These are phyloP conservation scores for Ilex aquifolium DNA, from an alignment of 257 asterid genomes.

Conservation along the genomic window DNA sequence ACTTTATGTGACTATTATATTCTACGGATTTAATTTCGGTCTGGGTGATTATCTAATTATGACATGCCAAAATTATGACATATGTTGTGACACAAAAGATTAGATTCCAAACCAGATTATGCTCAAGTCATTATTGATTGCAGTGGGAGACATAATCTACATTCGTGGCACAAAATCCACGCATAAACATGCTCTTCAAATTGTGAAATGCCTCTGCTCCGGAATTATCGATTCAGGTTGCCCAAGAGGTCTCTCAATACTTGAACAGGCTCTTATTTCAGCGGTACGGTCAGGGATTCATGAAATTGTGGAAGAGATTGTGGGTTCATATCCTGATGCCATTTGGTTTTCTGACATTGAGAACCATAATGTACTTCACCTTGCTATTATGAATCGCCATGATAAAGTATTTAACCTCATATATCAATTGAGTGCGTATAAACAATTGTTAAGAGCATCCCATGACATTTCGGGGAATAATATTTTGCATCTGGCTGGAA, in stretches of 20 bases:
- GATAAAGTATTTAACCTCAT: neutral
- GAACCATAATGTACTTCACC: neutral
- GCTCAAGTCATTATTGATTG: neutral
- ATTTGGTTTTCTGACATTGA: no score
- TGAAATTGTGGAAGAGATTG: no score
- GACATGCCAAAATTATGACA: no score
- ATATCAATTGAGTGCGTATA: neutral
- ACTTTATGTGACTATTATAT: no score
- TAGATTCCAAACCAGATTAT: no score
- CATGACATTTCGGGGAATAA: neutral
- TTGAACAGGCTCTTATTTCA: no score
- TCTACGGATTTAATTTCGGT: no score
- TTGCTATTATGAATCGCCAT: neutral
- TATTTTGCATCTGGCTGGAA: slow-evolving; percentile 16
- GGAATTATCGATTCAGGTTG: neutral
- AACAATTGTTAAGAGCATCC: neutral
- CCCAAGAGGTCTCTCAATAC: neutral
- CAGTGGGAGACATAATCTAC: neutral
- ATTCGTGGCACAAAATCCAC: no score
- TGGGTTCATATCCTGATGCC: neutral
- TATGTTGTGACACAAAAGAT: no score
- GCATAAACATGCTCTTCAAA: neutral
- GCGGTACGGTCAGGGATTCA: neutral
- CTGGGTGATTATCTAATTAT: no score
- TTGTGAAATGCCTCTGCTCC: neutral